These are phyloP conservation scores for Collybiopsis luxurians DNA, from an alignment of 768 basidiomycete genomes.

Conservation along the genomic window DNA sequence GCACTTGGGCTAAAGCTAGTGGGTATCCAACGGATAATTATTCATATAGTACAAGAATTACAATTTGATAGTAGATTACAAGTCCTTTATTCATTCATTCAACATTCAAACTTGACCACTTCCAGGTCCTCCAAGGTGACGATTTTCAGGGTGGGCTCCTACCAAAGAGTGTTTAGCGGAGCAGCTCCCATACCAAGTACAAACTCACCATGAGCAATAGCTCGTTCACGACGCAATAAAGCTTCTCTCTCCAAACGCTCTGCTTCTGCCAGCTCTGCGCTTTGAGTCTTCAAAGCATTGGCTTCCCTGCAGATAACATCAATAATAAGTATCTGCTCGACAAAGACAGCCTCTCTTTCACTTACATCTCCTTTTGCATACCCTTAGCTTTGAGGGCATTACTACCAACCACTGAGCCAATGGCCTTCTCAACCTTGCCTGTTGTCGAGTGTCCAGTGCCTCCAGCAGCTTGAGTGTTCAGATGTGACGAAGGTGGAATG, in stretches of 20 bases:
- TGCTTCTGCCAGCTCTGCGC: slow-evolving; percentile 48
- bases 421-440: slow-evolving; percentile 47
- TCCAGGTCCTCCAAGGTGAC: slow-evolving; percentile 23
- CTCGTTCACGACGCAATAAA: slow-evolving; percentile 44
- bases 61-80: too few species aligned
- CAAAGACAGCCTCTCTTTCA: background rate
- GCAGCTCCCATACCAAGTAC: too few species aligned
- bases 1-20: too few species aligned
- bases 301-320: slow-evolving; percentile 38
- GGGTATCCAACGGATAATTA: too few species aligned
- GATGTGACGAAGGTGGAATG: background rate
- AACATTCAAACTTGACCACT: too few species aligned
- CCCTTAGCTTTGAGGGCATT: slow-evolving; percentile 46
- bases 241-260: slow-evolving; percentile 54
- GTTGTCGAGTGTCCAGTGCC: slow-evolving; percentile 33
- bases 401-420: slow-evolving; percentile 45
- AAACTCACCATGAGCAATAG: slow-evolving; percentile 48
- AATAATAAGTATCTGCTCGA: background rate
- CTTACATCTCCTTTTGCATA: slow-evolving; percentile 46
- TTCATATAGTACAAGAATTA: too few species aligned
- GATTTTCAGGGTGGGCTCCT: slow-evolving; percentile 31
- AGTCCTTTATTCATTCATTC: too few species aligned
- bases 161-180: background rate
- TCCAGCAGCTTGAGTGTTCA: background rate
- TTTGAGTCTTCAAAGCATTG: slow-evolving; percentile 40